Conservation (phyloP, 306 rosid genomes). For the Corylus americana region DNA sequence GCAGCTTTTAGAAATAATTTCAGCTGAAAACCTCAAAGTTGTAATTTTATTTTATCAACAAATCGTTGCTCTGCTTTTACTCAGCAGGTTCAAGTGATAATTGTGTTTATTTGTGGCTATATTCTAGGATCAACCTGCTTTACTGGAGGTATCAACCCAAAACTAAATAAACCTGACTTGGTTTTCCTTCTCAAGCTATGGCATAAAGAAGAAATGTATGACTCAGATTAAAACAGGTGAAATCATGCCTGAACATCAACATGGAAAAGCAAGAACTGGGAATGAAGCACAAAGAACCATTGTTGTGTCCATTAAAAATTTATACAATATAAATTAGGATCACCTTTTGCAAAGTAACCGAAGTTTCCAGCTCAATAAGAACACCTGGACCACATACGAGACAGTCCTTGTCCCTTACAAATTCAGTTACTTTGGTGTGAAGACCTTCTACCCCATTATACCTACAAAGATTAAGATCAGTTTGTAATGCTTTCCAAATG, state of each 20-base stretch:
- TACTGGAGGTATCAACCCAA: neutral
- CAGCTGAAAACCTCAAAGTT: neutral
- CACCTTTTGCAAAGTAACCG: slow-evolving; percentile 86
- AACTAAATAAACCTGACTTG: neutral
- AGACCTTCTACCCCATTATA: slow-evolving; percentile 94
- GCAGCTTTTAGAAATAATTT: no score
- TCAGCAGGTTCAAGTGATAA: no score
- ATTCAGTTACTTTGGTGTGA: slow-evolving; percentile 92
- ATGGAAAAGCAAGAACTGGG: neutral
- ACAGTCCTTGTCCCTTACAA: slow-evolving; percentile 87
- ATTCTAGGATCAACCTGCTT: neutral
- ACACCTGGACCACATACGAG: slow-evolving; percentile 95
- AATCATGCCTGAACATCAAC: neutral
- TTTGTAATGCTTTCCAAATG: slow-evolving; percentile 9
- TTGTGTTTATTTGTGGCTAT: neutral
- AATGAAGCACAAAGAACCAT: neutral
- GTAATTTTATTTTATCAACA: no score
- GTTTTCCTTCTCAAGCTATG: neutral
- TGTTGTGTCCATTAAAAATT: slow-evolving; percentile 9
- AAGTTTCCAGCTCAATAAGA: slow-evolving; percentile 79
- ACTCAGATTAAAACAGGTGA: neutral
- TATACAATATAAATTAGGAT: slow-evolving; percentile 17
- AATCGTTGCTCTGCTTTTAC: no score
- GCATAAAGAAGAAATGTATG: neutral
- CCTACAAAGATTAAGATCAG: slow-evolving; percentile 47